Evolutionary conservation across 2,329 filamentous ascomycete genomes (phyloP).

Genomic region (Gaeumannomyces sp.): DNA sequence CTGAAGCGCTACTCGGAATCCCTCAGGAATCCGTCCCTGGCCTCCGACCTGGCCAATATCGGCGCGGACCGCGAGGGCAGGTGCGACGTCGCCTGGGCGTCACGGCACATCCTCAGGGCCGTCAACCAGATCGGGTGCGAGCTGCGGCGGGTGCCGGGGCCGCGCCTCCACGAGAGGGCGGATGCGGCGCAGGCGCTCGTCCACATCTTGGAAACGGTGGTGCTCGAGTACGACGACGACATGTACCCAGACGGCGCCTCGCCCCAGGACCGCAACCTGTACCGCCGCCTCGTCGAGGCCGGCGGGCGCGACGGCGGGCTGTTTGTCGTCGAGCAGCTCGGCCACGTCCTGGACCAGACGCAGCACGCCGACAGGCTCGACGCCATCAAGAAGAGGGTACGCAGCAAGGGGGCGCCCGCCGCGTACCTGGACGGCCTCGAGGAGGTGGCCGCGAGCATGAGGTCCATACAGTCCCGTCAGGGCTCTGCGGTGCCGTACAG

Average conservation of each 20-base stretch:
- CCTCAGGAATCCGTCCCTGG: background rate
- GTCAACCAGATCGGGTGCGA: constrained; percentile 36
- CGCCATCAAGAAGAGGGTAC: constrained; percentile 18
- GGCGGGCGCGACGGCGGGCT: constrained; percentile 30
- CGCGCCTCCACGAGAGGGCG: constrained; percentile 29
- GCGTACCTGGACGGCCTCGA: constrained; percentile 1
- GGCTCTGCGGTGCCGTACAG: background rate
- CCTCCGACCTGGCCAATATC: background rate
- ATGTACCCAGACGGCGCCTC: constrained; percentile 23
- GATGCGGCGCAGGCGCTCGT: constrained; percentile 43
- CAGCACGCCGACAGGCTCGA: constrained; percentile 35
- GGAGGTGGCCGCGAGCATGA: background rate
- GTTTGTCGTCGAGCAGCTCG: constrained; percentile 41
- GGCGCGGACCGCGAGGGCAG: constrained; percentile 24
- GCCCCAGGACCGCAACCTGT: constrained; percentile 38
- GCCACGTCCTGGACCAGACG: constrained; percentile 36
- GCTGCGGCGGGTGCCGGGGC: constrained; percentile 29
- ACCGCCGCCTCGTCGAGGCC: constrained; percentile 33
- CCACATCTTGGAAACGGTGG: constrained; percentile 40
- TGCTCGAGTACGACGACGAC: constrained; percentile 32
- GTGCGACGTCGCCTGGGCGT: constrained; percentile 42
- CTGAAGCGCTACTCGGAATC: constrained; percentile 29
- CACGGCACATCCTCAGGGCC: constrained; percentile 37
- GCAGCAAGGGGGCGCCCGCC: constrained; percentile 7
- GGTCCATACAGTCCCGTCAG: background rate